phyloP scores from a whole-genome alignment of 495 filamentous ascomycete species.

The Podospora conica region DNA sequence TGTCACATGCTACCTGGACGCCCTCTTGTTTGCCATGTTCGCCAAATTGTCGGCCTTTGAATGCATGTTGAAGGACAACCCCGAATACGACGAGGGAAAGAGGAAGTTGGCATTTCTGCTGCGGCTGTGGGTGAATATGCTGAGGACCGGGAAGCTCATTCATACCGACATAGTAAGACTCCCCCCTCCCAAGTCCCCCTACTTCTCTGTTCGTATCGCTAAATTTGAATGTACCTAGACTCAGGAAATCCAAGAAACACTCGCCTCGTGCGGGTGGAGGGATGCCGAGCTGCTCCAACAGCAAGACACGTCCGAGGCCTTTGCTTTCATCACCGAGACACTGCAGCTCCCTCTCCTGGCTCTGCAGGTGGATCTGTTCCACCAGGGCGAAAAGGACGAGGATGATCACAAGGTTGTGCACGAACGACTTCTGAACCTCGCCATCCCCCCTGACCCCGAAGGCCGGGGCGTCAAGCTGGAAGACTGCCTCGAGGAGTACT shows the following conservation, averaged over 20 bases:
- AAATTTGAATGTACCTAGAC: conserved; percentile 59
- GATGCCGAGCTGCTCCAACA: conserved; percentile 71
- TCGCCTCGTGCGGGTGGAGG: conserved; percentile 87
- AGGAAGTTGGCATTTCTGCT: conserved; percentile 66
- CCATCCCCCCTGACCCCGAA: conserved; percentile 60
- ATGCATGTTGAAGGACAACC: conserved; percentile 61
- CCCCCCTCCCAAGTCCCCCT: background rate
- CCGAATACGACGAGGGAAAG: conserved; percentile 57
- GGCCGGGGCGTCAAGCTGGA: conserved; percentile 69
- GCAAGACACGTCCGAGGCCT: conserved; percentile 93
- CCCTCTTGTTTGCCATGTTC: conserved; percentile 96
- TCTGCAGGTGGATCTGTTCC: conserved; percentile 90
- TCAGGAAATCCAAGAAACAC: conserved; percentile 68
- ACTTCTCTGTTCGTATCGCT: background rate
- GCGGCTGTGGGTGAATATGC: conserved; percentile 87
- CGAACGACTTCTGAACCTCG: conserved; percentile 86
- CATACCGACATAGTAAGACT: conserved; percentile 71
- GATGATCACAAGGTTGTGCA: conserved; percentile 94
- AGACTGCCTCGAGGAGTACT: conserved; percentile 86
- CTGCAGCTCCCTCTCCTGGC: conserved; percentile 83
- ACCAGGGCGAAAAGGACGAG: conserved; percentile 73
- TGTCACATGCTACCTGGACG: conserved; percentile 88
- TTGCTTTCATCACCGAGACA: conserved; percentile 86
- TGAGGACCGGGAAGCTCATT: conserved; percentile 78
- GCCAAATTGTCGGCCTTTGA: conserved; percentile 84